Conservation (phyloP, 148 eudicot genomes). For the Cornus suecica region DNA sequence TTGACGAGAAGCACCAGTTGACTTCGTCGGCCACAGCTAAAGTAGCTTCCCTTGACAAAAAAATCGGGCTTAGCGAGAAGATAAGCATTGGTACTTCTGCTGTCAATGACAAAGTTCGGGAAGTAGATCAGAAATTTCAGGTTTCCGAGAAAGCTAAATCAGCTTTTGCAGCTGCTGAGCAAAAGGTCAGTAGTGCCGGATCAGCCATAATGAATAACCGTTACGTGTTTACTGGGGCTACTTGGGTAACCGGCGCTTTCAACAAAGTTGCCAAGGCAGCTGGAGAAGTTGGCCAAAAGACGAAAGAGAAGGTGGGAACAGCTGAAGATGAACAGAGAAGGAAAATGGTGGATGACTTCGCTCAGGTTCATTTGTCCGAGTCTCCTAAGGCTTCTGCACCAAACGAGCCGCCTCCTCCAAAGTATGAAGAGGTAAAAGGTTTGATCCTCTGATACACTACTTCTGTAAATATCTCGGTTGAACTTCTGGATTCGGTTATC, state of each 20-base stretch:
- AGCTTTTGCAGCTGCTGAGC: slow-evolving; percentile 73
- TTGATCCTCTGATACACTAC: slow-evolving; percentile 50
- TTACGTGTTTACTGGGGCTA: slow-evolving; percentile 67
- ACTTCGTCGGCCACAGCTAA: slow-evolving; percentile 81
- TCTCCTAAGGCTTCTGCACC: slow-evolving; percentile 56
- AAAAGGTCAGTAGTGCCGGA: slow-evolving; percentile 78
- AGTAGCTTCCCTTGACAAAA: slow-evolving; percentile 78
- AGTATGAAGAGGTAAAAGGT: slow-evolving; percentile 67
- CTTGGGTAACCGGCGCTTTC: slow-evolving; percentile 84
- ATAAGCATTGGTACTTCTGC: slow-evolving; percentile 72
- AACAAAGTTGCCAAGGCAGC: slow-evolving; percentile 83
- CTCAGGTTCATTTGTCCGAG: slow-evolving; percentile 74
- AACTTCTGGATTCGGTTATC: slow-evolving; percentile 8
- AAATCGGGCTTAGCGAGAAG: slow-evolving; percentile 85
- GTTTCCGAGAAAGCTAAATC: slow-evolving; percentile 90
- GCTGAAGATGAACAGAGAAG: slow-evolving; percentile 77
- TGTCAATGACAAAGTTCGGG: slow-evolving; percentile 82
- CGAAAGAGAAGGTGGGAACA: slow-evolving; percentile 72
- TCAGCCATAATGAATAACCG: slow-evolving; percentile 93
- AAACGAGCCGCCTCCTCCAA: slow-evolving; percentile 42
- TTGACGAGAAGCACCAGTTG: slow-evolving; percentile 84
- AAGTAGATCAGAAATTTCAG: slow-evolving; percentile 82
- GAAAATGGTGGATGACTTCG: slow-evolving; percentile 73
- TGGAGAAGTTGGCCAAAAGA: slow-evolving; percentile 85
- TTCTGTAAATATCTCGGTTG: slow-evolving; percentile 12